phyloP scores from a whole-genome alignment of 2,329 filamentous ascomycete species.

The Penicillium expansum region DNA sequence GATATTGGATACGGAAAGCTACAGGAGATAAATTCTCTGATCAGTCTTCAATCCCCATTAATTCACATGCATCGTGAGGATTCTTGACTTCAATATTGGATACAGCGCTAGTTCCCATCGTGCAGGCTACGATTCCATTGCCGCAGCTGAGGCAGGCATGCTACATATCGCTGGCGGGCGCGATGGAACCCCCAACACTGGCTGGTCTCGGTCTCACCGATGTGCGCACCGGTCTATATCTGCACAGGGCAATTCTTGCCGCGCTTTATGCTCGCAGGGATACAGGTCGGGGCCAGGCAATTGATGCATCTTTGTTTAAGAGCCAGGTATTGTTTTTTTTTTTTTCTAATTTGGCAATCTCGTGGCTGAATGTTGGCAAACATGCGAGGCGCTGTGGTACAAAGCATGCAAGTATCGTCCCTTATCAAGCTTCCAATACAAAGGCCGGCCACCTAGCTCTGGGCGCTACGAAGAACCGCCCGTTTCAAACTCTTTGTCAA shows the following conservation, averaged over 20 bases:
- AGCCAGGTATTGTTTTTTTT: slow-evolving; percentile 42
- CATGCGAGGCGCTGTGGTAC: slow-evolving; percentile 47
- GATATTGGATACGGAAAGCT: too few relatives aligned
- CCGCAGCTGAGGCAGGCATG: slow-evolving; percentile 42
- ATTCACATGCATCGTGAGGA: too few relatives aligned
- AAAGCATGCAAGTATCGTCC: slow-evolving; percentile 49
- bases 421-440: slow-evolving; percentile 59
- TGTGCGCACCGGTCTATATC: slow-evolving; percentile 47
- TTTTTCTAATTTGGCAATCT: slow-evolving; percentile 44
- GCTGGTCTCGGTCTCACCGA: slow-evolving; percentile 47
- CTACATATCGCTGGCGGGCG: slow-evolving; percentile 46
- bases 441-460: too few relatives aligned
- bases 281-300: slow-evolving; percentile 43
- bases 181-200: slow-evolving; percentile 40
- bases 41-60: too few relatives aligned
- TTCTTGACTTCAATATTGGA: too few relatives aligned
- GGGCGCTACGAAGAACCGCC: too few relatives aligned
- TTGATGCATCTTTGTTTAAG: slow-evolving; percentile 49
- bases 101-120: too few relatives aligned
- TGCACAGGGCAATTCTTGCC: slow-evolving; percentile 47
- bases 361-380: slow-evolving; percentile 41
- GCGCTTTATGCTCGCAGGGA: slow-evolving; percentile 40
- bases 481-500: too few relatives aligned
- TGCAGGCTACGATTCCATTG: too few relatives aligned
- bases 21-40: too few relatives aligned